These are phyloP conservation scores for Geotrichum klebahnii DNA, from an alignment of 1,139 yeast genomes.

Conservation along the genomic window DNA sequence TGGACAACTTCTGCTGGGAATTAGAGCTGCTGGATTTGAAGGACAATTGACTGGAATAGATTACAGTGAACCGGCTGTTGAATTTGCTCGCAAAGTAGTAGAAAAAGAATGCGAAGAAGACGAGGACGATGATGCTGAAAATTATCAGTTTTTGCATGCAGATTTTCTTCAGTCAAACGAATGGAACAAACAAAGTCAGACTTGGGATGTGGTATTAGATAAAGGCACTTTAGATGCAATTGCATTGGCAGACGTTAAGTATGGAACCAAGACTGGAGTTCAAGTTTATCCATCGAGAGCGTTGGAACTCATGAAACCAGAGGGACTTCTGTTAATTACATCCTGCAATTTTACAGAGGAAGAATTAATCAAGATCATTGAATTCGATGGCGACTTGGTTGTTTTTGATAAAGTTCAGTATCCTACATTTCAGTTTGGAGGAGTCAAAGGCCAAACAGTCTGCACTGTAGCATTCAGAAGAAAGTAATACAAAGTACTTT, in stretches of 20 bases:
- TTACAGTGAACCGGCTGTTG: constrained; percentile 73
- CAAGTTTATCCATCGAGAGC: constrained; percentile 47
- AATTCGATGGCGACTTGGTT: constrained; percentile 44
- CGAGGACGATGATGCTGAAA: constrained; percentile 41
- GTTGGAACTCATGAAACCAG: constrained; percentile 56
- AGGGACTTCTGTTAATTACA: constrained; percentile 65
- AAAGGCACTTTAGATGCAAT: constrained; percentile 97
- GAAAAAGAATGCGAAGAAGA: constrained; percentile 38
- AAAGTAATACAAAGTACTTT: neutral
- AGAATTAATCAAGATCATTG: constrained; percentile 59
- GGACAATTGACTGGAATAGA: constrained; percentile 69
- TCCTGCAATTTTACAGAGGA: constrained; percentile 91
- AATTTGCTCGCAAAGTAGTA: constrained; percentile 63
- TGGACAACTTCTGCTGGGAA: constrained; percentile 76
- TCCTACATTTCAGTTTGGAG: constrained; percentile 85
- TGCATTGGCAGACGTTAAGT: constrained; percentile 65
- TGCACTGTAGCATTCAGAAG: constrained; percentile 70
- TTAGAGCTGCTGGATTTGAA: constrained; percentile 56
- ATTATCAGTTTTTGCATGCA: constrained; percentile 44
- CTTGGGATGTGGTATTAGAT: constrained; percentile 75
- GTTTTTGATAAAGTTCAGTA: constrained; percentile 65
- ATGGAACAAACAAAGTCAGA: constrained; percentile 40
- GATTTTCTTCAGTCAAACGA: constrained; percentile 41
- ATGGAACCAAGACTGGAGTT: constrained; percentile 48
- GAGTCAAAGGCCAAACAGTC: constrained; percentile 78